phyloP scores from a whole-genome alignment of 257 asterid genomes.

The Sherardia arvensis region DNA sequence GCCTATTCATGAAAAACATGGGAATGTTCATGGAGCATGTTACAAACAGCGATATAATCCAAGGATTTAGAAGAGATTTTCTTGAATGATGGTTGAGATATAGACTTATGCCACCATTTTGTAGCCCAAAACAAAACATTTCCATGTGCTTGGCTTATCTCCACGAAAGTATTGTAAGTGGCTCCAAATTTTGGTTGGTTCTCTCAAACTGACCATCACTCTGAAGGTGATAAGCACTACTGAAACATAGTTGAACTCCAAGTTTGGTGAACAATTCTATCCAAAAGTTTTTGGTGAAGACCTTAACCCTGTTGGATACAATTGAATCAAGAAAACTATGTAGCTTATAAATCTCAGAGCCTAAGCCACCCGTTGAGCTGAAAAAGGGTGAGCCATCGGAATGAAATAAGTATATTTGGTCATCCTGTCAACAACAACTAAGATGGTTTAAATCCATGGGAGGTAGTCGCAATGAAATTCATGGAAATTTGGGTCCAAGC shows the following conservation, averaged over 20 bases:
- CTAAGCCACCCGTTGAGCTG: neutral
- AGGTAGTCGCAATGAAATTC: neutral
- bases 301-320: neutral
- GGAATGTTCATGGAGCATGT: no score
- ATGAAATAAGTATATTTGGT: neutral
- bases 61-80: no score
- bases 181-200: neutral
- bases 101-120: neutral
- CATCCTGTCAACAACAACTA: neutral
- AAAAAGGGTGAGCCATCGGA: neutral
- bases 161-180: neutral
- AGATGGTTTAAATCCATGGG: neutral
- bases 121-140: neutral
- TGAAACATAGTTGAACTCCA: neutral
- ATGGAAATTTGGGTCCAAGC: neutral
- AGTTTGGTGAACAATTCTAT: neutral
- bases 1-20: no score
- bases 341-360: neutral
- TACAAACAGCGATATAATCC: no score
- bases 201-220: neutral
- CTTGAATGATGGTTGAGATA: no score
- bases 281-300: neutral
- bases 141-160: neutral
- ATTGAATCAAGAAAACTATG: neutral
- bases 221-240: neutral